Conservation (phyloP, 441 rosid genomes). For the Isatis lusitanica region DNA sequence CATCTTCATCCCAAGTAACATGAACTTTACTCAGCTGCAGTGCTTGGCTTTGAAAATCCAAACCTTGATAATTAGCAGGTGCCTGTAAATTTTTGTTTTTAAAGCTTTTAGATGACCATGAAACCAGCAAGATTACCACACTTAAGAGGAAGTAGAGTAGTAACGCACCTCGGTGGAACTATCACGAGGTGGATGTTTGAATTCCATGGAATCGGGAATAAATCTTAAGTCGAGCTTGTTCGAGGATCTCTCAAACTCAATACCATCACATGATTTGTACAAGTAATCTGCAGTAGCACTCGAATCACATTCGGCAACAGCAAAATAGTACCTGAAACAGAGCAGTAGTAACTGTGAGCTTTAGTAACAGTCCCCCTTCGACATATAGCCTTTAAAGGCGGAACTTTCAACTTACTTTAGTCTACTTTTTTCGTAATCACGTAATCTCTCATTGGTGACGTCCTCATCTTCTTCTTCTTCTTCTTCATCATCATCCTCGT, state of each 20-base stretch:
- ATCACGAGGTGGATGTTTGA: conserved; percentile 86
- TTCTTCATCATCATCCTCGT: conserved; percentile 45
- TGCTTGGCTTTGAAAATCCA: conserved; percentile 76
- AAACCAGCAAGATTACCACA: not conserved
- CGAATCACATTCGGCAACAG: conserved; percentile 85
- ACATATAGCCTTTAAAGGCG: not conserved
- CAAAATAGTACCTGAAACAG: conserved; percentile 70
- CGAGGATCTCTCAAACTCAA: conserved; percentile 90
- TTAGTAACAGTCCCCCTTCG: not conserved
- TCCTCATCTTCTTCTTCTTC: conserved; percentile 66
- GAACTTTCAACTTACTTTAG: conserved; percentile 41
- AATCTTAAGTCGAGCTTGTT: conserved; percentile 92
- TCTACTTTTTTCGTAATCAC: conserved; percentile 58
- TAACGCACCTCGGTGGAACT: conserved; percentile 72
- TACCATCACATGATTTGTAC: conserved; percentile 81
- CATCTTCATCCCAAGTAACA: conserved; percentile 94
- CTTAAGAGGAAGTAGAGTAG: not conserved
- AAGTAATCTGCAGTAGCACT: conserved; percentile 77
- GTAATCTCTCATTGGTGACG: conserved; percentile 46
- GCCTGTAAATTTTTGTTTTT: conserved; percentile 40
- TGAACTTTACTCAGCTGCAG: conserved; percentile 78
- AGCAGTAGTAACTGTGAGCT: not conserved
- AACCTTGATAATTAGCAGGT: conserved; percentile 69
- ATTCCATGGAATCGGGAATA: conserved; percentile 90
- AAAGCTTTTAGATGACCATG: not conserved